Percentiles rank a stretch among this genome's conserved stretches.
Conservation (phyloP, 768 basidiomycete species). For the Rhizopogon sp. region DNA sequence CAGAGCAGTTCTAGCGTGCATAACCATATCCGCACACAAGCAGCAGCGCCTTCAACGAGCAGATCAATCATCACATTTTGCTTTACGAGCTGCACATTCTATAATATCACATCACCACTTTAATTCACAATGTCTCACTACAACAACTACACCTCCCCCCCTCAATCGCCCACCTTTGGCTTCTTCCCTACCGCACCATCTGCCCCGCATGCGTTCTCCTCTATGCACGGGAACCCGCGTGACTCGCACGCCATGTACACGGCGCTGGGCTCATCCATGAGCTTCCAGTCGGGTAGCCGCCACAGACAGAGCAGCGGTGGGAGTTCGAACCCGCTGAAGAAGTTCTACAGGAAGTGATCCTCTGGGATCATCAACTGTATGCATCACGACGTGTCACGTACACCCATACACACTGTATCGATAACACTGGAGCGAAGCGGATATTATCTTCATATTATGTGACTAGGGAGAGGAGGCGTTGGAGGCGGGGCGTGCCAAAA, state of each 20-base stretch:
- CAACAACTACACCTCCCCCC: constrained; percentile 32
- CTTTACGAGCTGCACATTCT: background rate
- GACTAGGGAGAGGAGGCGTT: background rate
- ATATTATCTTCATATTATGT: constrained; percentile 5
- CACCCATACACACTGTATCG: constrained; percentile 18
- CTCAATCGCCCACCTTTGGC: constrained; percentile 52
- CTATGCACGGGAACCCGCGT: constrained; percentile 57
- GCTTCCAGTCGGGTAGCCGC: constrained; percentile 19
- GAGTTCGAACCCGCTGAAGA: constrained; percentile 28
- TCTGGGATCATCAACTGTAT: constrained; percentile 3
- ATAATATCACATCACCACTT: background rate
- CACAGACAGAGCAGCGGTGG: constrained; percentile 16
- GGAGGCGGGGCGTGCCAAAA: background rate
- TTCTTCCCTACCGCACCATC: constrained; percentile 54
- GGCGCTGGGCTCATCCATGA: constrained; percentile 33
- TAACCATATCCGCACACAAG: background rate
- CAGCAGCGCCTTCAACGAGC: background rate
- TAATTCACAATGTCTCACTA: constrained; percentile 38
- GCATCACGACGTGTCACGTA: constrained; percentile 4
- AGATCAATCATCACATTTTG: constrained; percentile 1
- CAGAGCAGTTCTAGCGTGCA: background rate
- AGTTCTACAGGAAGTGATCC: constrained; percentile 29
- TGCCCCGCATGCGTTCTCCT: constrained; percentile 52
- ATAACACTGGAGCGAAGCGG: constrained; percentile 9
- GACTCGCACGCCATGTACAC: constrained; percentile 57